Conservation (phyloP, 2,329 filamentous ascomycete genomes). For the Elsinoe ampelina region DNA sequence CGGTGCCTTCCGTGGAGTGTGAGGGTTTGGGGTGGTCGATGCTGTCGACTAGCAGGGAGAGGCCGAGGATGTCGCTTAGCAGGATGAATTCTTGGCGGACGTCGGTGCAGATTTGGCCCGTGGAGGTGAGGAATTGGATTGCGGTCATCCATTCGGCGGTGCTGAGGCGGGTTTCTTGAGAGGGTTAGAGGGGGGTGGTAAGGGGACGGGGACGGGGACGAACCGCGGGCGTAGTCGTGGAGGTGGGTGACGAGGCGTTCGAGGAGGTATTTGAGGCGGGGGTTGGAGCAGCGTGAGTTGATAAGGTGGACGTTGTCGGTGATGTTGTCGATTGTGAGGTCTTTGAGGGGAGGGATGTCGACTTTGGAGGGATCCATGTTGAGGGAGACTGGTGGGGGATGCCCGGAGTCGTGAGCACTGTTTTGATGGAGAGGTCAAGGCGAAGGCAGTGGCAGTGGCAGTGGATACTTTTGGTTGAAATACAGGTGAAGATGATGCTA, state of each 20-base stretch:
- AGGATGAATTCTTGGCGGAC: slow-evolving; percentile 67
- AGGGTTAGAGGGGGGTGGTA: no score
- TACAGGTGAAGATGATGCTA: no score
- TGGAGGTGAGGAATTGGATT: slow-evolving; percentile 60
- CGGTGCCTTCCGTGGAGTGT: slow-evolving; percentile 63
- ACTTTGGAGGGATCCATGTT: slow-evolving; percentile 37
- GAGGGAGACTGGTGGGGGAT: not conserved
- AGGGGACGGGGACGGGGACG: no score
- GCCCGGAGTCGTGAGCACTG: not conserved
- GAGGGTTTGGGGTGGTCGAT: slow-evolving; percentile 76
- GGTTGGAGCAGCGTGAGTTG: slow-evolving; percentile 59
- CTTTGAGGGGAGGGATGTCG: slow-evolving; percentile 48
- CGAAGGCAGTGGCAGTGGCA: no score
- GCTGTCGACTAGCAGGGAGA: slow-evolving; percentile 69
- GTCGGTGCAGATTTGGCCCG: slow-evolving; percentile 64
- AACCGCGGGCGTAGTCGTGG: slow-evolving; percentile 66
- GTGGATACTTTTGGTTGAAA: no score
- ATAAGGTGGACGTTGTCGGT: slow-evolving; percentile 66
- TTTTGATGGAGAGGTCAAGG: not conserved
- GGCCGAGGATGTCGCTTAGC: slow-evolving; percentile 67
- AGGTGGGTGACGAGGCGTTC: slow-evolving; percentile 65
- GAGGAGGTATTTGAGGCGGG: slow-evolving; percentile 61
- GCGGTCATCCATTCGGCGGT: slow-evolving; percentile 71
- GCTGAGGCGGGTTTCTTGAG: slow-evolving; percentile 55
- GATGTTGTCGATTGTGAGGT: slow-evolving; percentile 71